phyloP scores from a whole-genome alignment of 768 basidiomycete species.

The Russula earlei region DNA sequence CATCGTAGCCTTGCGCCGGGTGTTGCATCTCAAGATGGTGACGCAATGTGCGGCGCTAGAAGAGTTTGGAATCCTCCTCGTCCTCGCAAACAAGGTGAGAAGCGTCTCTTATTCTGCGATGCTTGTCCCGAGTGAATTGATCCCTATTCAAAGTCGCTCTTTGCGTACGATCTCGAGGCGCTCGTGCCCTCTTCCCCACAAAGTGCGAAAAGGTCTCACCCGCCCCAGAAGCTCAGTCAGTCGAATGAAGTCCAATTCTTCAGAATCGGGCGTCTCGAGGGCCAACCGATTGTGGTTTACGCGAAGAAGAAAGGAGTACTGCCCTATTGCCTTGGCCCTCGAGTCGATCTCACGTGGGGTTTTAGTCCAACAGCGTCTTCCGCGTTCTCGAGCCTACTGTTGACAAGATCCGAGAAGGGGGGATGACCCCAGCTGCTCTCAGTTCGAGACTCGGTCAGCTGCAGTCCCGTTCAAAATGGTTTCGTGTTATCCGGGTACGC shows the following conservation, averaged over 20 bases:
- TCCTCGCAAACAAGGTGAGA: constrained; percentile 82
- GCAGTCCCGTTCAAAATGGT: constrained; percentile 83
- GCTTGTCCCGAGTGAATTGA: background rate
- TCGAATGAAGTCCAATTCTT: constrained; percentile 94
- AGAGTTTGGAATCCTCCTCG: constrained; percentile 92
- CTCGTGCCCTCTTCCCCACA: constrained; percentile 81
- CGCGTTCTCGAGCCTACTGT: constrained; percentile 89
- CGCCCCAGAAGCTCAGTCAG: constrained; percentile 83
- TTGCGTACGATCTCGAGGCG: constrained; percentile 94
- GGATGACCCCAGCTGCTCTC: constrained; percentile 43
- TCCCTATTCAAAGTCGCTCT: constrained; percentile 47
- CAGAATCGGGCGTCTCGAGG: constrained; percentile 79
- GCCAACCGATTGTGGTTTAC: constrained; percentile 83
- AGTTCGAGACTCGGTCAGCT: constrained; percentile 67
- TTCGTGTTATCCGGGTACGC: constrained; percentile 72
- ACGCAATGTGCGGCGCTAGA: constrained; percentile 94
- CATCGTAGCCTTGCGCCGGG: constrained; percentile 72
- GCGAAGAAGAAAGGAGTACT: constrained; percentile 86
- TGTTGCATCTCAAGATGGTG: constrained; percentile 86
- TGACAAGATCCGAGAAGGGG: constrained; percentile 73
- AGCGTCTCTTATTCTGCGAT: background rate
- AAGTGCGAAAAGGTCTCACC: constrained; percentile 55
- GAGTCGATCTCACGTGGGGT: constrained; percentile 1
- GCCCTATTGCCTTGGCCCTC: constrained; percentile 19
- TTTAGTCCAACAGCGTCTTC: constrained; percentile 80